Percentiles rank a stretch among this genome's conserved stretches.
These are phyloP conservation scores for Stevia rebaudiana DNA, from an alignment of 140 eudicot species.

Conservation along the genomic window DNA sequence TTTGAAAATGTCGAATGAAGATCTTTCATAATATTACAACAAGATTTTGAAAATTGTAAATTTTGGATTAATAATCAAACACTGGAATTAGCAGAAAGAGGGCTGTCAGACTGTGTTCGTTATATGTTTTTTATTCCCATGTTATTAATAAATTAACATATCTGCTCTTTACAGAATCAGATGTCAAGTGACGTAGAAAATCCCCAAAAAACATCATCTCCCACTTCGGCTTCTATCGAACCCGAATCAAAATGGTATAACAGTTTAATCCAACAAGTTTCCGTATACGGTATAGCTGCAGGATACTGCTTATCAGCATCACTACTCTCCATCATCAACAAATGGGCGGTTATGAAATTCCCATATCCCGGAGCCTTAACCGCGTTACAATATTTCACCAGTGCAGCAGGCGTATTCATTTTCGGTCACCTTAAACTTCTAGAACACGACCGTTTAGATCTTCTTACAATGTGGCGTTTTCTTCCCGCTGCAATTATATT, in stretches of 20 bases:
- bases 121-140: background rate
- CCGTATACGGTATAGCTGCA: constrained; percentile 78
- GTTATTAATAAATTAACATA: background rate
- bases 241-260: constrained; percentile 50
- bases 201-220: constrained; percentile 35
- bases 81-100: background rate
- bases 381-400: constrained; percentile 87
- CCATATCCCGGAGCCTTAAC: constrained; percentile 96
- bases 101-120: background rate
- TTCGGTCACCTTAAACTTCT: constrained; percentile 60
- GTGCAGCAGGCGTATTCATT: constrained; percentile 80
- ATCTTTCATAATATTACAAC: background rate
- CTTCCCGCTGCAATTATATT: constrained; percentile 87
- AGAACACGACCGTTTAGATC: constrained; percentile 73
- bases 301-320: constrained; percentile 98
- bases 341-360: constrained; percentile 96
- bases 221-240: constrained; percentile 16
- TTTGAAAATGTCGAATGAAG: background rate
- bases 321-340: constrained; percentile 84
- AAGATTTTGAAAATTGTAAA: background rate
- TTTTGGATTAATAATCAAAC: background rate
- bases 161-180: constrained; percentile 24
- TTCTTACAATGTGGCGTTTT: constrained; percentile 78
- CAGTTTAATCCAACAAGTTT: constrained; percentile 57
- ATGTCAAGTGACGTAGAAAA: constrained; percentile 68